Base-by-base conservation (phyloP, 257 asterid genomes). In the Lycium ferocissimum region DNA sequence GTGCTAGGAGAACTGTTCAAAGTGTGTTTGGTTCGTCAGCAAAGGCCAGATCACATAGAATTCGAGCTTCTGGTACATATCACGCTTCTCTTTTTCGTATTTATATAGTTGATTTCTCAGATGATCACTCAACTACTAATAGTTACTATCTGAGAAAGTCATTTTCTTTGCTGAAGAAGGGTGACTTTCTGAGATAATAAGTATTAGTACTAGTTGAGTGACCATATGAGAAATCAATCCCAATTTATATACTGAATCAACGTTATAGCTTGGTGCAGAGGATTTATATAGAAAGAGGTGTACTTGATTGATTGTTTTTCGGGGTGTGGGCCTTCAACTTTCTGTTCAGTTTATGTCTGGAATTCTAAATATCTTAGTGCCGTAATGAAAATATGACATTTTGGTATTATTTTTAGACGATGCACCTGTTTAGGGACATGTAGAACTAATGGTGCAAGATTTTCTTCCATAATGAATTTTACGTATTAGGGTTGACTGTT, bases 51-150 rank as follows among this genome's bases (percentile, higher is more conserved):
- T 84, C 92, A 83, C 80, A 89, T 89, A 88, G 83, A 69, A 89
- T 93, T 86, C 95, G 91, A 84, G 92, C 95, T 85, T 90, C 89
- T 79, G 96, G 96, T 93, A 45, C 65, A 92, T 86, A 72, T 85
- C 80, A 75, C 22, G 11, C 4, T n/a, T 70, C 51, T 38, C 53
- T 6, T 38, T 70, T 70, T 38, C 7, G 22, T 70, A 8, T 38
- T 51, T 76, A 51, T 49, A 3, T 76, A 76, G 33, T 26, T 26
- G 33, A 26, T 26, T 26, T 26, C 33, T 26, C 33, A 26, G 33
- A 26, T 26, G 33, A 26, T 26, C 33, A 26, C 33, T 26, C 33
- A 26, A 26, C 33, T 26, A 26, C 33, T 26, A 26, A 26, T 26
- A 26, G 33, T 26, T 26, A 26, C 33, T 26, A 26, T 26, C 0